phyloP scores from a whole-genome alignment of 2,329 filamentous ascomycete species.

The Trichoderma sp. region DNA sequence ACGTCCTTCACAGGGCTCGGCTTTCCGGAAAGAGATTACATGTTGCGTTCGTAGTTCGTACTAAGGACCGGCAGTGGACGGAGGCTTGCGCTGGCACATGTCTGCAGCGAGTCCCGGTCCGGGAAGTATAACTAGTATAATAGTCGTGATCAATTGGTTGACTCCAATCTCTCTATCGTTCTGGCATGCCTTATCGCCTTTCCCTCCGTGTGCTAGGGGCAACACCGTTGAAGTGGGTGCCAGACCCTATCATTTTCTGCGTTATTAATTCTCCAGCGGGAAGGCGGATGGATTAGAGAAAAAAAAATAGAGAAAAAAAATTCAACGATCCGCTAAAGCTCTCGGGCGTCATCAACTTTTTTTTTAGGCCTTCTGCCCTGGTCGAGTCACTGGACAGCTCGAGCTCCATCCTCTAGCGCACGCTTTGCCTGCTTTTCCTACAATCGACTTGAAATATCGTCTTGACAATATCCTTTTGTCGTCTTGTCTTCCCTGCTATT shows the following conservation, averaged over 20 bases:
- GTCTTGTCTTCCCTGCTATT: neutral
- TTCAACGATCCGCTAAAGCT: constrained; percentile 6
- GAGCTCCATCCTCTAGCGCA: constrained; percentile 11
- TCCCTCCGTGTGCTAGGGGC: neutral
- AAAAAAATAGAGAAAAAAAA: constrained; percentile 12
- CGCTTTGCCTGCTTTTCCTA: neutral
- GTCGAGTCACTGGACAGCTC: constrained; percentile 8
- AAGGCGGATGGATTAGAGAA: constrained; percentile 10
- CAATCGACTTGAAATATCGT: neutral
- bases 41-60: neutral
- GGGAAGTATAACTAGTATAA: neutral
- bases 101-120: neutral
- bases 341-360: constrained; percentile 17
- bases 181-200: constrained; percentile 13
- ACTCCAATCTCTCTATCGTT: neutral
- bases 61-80: neutral
- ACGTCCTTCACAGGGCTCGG: neutral
- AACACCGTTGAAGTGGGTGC: constrained; percentile 16
- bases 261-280: constrained; percentile 21
- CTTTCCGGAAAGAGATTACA: neutral
- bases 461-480: neutral
- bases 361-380: constrained; percentile 18
- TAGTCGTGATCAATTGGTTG: neutral
- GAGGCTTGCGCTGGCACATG: constrained; percentile 5
- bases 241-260: constrained; percentile 19